These are phyloP conservation scores for Centella asiatica DNA, from an alignment of 129 eudicot genomes.

Conservation along the genomic window DNA sequence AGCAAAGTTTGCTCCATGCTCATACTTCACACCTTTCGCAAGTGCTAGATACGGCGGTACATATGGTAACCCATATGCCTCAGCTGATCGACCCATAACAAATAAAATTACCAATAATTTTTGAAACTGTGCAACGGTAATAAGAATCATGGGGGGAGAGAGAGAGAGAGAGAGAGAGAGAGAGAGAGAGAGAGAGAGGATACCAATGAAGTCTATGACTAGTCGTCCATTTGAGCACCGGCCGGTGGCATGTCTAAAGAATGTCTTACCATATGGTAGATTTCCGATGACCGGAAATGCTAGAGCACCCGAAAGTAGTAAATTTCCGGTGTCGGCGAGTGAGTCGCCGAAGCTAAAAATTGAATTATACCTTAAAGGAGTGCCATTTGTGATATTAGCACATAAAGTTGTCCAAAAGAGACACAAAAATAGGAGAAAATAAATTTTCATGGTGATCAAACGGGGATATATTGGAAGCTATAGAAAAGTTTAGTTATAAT, in stretches of 20 bases:
- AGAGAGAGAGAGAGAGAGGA: not conserved
- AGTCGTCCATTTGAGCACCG: constrained; percentile 85
- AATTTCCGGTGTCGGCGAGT: constrained; percentile 71
- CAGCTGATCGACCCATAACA: too few relatives aligned
- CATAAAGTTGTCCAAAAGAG: constrained; percentile 17
- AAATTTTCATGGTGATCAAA: constrained; percentile 19
- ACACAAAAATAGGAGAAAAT: constrained; percentile 19
- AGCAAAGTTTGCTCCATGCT: constrained; percentile 72
- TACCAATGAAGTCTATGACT: constrained; percentile 63
- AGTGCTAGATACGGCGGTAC: constrained; percentile 50
- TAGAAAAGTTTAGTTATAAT: too few relatives aligned
- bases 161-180: not conserved
- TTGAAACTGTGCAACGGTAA: too few relatives aligned
- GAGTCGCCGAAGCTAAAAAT: constrained; percentile 85
- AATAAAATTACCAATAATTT: too few relatives aligned
- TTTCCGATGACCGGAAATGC: constrained; percentile 54
- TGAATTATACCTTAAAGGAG: constrained; percentile 32
- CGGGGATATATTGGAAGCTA: not conserved
- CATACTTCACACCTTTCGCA: constrained; percentile 20
- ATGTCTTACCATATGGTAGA: constrained; percentile 63
- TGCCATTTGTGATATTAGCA: constrained; percentile 5
- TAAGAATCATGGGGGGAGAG: too few relatives aligned
- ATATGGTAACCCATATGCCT: constrained; percentile 60
- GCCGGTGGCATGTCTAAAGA: constrained; percentile 59
- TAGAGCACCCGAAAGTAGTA: constrained; percentile 48